A percentile compares a stretch with the other conserved stretches of the same genome.
Conservation (phyloP, 2,329 filamentous ascomycete genomes). For the Calonectria naviculata region DNA sequence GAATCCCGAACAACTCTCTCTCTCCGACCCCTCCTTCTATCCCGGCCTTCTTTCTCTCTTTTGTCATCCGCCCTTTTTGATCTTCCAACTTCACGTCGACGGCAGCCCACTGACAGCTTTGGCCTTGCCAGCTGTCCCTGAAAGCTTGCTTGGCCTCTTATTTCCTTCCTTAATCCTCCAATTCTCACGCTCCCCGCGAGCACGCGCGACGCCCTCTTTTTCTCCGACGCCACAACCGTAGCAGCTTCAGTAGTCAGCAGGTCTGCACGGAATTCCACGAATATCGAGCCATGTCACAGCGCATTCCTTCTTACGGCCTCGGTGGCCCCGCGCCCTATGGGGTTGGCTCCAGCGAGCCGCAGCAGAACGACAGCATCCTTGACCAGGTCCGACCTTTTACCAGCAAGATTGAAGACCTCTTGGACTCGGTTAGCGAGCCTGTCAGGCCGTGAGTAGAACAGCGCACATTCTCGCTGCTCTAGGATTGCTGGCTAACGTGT, state of each 20-base stretch:
- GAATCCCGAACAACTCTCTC: conserved; percentile 39
- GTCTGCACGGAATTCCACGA: conserved; percentile 37
- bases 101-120: conserved; percentile 13
- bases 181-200: not conserved
- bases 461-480: not conserved
- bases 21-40: conserved; percentile 23
- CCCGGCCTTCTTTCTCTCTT: conserved; percentile 14
- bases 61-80: conserved; percentile 14
- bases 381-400: conserved; percentile 94
- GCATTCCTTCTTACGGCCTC: conserved; percentile 85
- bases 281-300: conserved; percentile 50
- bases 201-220: conserved; percentile 3
- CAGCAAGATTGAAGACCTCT: conserved; percentile 95
- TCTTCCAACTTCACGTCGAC: conserved; percentile 3
- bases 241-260: conserved; percentile 37
- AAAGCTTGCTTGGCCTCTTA: conserved; percentile 9
- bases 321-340: conserved; percentile 77
- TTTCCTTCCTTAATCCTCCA: not conserved
- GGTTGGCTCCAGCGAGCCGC: conserved; percentile 66
- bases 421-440: conserved; percentile 89
- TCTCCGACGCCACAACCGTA: conserved; percentile 4
- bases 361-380: conserved; percentile 71
- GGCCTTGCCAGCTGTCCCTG: conserved; percentile 18
- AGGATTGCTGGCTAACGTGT: conserved; percentile 27
- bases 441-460: conserved; percentile 80